These are phyloP conservation scores for Euryodendron excelsum DNA, from an alignment of 148 eudicot genomes.

Conservation along the genomic window DNA sequence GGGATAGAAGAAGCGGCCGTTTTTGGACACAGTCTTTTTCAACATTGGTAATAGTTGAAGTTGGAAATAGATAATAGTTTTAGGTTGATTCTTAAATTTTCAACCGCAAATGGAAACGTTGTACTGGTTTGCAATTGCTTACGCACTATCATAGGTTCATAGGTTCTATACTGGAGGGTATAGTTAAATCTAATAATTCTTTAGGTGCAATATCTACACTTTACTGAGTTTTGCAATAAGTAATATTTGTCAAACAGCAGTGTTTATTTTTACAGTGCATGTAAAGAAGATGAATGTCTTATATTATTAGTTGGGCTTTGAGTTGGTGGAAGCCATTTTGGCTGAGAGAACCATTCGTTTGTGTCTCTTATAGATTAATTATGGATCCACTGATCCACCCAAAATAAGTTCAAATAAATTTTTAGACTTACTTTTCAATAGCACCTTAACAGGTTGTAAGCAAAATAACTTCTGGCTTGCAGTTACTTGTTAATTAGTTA, in stretches of 20 bases:
- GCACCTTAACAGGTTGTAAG: neutral
- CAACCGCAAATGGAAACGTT: neutral
- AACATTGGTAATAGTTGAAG: neutral
- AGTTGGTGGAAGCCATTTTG: neutral
- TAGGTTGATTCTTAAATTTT: neutral
- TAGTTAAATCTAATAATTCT: neutral
- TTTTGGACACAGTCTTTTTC: neutral
- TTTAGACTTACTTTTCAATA: neutral
- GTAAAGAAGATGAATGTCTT: slow-evolving; percentile 8
- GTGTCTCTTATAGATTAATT: neutral
- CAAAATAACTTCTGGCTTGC: neutral
- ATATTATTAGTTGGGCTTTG: slow-evolving; percentile 6
- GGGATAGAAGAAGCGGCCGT: neutral
- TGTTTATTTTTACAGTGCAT: neutral
- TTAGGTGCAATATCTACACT: neutral
- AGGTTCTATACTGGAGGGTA: neutral
- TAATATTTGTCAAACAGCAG: neutral
- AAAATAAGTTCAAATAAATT: neutral
- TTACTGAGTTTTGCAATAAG: neutral
- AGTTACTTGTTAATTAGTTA: neutral
- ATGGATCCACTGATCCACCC: neutral
- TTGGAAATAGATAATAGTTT: neutral
- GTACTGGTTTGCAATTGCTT: neutral
- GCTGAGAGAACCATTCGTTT: neutral
- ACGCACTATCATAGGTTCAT: neutral